Percentiles rank a stretch among this genome's conserved stretches.
These are phyloP conservation scores for Plasmopara viticola DNA, from an alignment of 352 stramenopile species.

Conservation along the genomic window DNA sequence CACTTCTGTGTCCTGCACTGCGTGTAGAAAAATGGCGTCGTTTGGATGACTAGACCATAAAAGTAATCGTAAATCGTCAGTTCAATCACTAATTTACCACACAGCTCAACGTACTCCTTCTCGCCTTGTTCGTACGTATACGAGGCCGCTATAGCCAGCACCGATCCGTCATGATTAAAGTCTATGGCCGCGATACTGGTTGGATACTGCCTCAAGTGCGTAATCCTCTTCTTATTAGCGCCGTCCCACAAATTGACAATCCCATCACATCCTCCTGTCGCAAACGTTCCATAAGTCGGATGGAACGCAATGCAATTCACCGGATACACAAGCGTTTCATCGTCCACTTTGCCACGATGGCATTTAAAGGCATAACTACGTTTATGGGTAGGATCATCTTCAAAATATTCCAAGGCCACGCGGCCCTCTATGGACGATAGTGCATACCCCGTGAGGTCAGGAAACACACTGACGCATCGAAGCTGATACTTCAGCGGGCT, in stretches of 20 bases:
- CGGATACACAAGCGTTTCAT: slow-evolving; percentile 87
- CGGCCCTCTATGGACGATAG: slow-evolving; percentile 94
- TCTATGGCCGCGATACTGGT: slow-evolving; percentile 90
- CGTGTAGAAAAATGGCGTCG: slow-evolving; percentile 92
- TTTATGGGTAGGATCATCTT: slow-evolving; percentile 47
- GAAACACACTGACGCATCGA: slow-evolving; percentile 79
- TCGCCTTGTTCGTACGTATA: slow-evolving; percentile 98
- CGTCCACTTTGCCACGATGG: slow-evolving; percentile 87
- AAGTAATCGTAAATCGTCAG: slow-evolving; percentile 3
- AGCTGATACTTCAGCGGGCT: slow-evolving; percentile 90
- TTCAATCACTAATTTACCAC: background rate
- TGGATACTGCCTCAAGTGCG: slow-evolving; percentile 74
- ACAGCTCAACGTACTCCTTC: slow-evolving; percentile 73
- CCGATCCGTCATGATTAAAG: slow-evolving; percentile 90
- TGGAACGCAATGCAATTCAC: slow-evolving; percentile 97
- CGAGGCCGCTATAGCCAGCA: slow-evolving; percentile 91
- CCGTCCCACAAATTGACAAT: slow-evolving; percentile 92
- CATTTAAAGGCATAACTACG: slow-evolving; percentile 98
- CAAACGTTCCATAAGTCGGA: slow-evolving; percentile 91
- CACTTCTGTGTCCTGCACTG: slow-evolving; percentile 85
- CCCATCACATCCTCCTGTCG: slow-evolving; percentile 93
- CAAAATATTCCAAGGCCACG: slow-evolving; percentile 95
- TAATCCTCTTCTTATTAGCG: slow-evolving; percentile 93
- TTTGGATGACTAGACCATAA: slow-evolving; percentile 72
- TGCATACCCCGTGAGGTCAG: slow-evolving; percentile 75